Evolutionary conservation across 2,329 filamentous ascomycete species (phyloP).

Genomic region (Coleophoma eucalyptorum): DNA sequence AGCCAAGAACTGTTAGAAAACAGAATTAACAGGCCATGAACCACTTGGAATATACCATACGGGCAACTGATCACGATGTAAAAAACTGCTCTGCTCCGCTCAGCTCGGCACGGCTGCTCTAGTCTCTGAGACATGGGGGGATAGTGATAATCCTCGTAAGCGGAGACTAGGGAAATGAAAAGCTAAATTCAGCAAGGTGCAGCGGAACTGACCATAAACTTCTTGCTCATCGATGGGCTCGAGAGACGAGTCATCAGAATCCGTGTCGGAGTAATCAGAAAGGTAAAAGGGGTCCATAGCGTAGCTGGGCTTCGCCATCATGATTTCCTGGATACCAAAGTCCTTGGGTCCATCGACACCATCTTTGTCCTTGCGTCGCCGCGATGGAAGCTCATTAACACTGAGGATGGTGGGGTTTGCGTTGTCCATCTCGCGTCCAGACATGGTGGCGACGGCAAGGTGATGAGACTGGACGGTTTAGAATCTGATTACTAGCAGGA

Average conservation of each 20-base stretch:
- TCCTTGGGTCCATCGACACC: constrained; percentile 31
- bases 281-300: constrained; percentile 28
- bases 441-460: constrained; percentile 1
- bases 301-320: constrained; percentile 23
- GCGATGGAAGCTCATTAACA: constrained; percentile 81
- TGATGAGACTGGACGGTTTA: neutral
- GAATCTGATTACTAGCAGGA: neutral
- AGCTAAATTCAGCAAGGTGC: neutral
- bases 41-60: neutral
- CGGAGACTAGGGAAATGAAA: neutral
- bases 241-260: constrained; percentile 52
- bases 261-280: constrained; percentile 25
- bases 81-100: too few species aligned
- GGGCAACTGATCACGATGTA: too few species aligned
- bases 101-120: too few species aligned
- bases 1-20: neutral
- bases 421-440: constrained; percentile 51
- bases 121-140: too few species aligned
- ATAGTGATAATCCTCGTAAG: neutral
- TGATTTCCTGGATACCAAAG: constrained; percentile 20
- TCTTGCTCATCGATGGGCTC: constrained; percentile 97
- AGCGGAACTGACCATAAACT: constrained; percentile 68
- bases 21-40: neutral
- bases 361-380: constrained; percentile 51
- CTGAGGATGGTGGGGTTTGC: constrained; percentile 93